Percentiles rank a stretch among this genome's conserved stretches.
Conservation (phyloP, 129 eudicot species). For the Centrapalus pauciflorus region DNA sequence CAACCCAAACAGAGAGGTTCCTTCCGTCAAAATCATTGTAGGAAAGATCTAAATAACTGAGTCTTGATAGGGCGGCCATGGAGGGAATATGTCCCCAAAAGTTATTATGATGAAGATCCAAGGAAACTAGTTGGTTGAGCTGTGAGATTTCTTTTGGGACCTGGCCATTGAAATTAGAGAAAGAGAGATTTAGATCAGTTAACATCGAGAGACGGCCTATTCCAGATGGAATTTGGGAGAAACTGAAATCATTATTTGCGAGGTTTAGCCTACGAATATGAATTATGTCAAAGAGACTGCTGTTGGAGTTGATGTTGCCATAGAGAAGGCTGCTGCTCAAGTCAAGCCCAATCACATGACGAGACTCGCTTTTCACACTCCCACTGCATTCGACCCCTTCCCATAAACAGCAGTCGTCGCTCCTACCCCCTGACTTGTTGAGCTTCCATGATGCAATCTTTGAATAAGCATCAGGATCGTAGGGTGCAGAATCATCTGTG, state of each 20-base stretch:
- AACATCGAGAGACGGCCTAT: conserved; percentile 4
- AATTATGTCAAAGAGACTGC: conserved; percentile 9
- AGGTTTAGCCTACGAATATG: conserved; percentile 10
- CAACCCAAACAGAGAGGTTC: conserved; percentile 12
- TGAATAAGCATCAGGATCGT: neutral
- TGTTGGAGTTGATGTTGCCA: conserved; percentile 9
- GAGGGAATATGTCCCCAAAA: conserved; percentile 10
- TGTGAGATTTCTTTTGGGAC: conserved; percentile 8
- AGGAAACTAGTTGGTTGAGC: conserved; percentile 11
- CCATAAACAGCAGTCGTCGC: conserved; percentile 17
- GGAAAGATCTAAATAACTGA: conserved; percentile 9
- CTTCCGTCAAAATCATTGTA: neutral
- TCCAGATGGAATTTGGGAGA: conserved; percentile 23
- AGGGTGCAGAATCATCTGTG: neutral
- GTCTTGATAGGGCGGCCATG: conserved; percentile 10
- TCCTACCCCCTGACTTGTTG: neutral
- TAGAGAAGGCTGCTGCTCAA: conserved; percentile 21
- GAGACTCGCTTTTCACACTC: neutral
- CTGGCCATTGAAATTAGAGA: conserved; percentile 1
- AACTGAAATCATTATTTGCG: conserved; percentile 6
- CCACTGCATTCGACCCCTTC: conserved; percentile 22
- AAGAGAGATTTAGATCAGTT: conserved; percentile 10
- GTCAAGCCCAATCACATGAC: conserved; percentile 15
- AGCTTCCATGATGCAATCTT: conserved; percentile 10
- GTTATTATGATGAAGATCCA: neutral